Conservation (phyloP, 768 basidiomycete genomes). For the Tremella mesenterica region DNA sequence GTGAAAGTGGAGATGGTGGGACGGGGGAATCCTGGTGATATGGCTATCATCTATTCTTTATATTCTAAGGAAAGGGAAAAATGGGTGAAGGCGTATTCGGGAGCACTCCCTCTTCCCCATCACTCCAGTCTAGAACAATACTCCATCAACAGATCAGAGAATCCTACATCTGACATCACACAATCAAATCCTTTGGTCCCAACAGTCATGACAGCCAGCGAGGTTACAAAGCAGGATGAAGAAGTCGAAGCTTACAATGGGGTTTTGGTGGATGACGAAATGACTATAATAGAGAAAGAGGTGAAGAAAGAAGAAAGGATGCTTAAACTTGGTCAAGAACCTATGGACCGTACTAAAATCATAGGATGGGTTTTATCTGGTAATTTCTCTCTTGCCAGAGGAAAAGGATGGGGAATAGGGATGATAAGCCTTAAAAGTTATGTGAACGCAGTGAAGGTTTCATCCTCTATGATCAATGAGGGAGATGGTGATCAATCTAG, state of each 20-base stretch:
- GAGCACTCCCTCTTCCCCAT: no score
- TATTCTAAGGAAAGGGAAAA: conserved; percentile 50
- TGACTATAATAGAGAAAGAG: conserved; percentile 48
- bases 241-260: no score
- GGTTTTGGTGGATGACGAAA: no score
- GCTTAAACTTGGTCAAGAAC: neutral
- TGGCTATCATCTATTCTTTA: conserved; percentile 65
- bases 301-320: neutral
- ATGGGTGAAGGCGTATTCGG: no score
- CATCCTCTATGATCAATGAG: no score
- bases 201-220: no score
- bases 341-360: conserved; percentile 47
- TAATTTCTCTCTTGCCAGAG: conserved; percentile 67
- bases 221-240: no score
- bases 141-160: no score
- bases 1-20: conserved; percentile 58
- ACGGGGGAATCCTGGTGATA: conserved; percentile 64
- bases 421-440: conserved; percentile 53
- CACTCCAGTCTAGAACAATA: no score
- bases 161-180: no score
- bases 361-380: conserved; percentile 83
- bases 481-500: no score
- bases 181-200: no score
- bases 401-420: conserved; percentile 68
- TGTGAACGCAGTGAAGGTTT: neutral